These are phyloP conservation scores for Sanguinoderma infundibulare DNA, from an alignment of 1,284 basidiomycete species.

Conservation along the genomic window DNA sequence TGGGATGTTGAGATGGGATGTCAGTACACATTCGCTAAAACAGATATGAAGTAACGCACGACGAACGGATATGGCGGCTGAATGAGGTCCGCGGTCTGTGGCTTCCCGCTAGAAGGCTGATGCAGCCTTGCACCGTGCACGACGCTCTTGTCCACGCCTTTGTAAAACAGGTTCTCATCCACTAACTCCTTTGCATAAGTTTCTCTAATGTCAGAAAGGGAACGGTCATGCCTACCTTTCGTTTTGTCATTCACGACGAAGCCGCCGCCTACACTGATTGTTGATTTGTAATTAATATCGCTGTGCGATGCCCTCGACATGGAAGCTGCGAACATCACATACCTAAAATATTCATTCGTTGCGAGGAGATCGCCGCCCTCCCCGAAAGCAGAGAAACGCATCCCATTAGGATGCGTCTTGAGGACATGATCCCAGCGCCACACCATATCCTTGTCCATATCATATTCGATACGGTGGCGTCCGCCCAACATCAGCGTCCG, in stretches of 20 bases:
- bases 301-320: neutral
- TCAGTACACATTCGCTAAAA: neutral
- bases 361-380: constrained; percentile 85
- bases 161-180: constrained; percentile 96
- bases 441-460: constrained; percentile 89
- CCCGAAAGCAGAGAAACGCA: constrained; percentile 89
- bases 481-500: constrained; percentile 77
- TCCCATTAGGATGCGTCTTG: constrained; percentile 87
- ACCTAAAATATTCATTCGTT: constrained; percentile 93
- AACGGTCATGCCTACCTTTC: constrained; percentile 52
- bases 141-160: constrained; percentile 84
- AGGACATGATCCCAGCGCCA: constrained; percentile 89
- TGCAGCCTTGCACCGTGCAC: constrained; percentile 83
- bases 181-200: constrained; percentile 45
- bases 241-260: constrained; percentile 93
- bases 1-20: neutral
- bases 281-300: neutral
- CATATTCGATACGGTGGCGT: constrained; percentile 76
- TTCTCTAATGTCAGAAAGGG: neutral
- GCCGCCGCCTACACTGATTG: constrained; percentile 79
- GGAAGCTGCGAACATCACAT: neutral
- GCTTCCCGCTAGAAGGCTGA: constrained; percentile 44
- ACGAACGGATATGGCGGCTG: constrained; percentile 85
- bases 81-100: constrained; percentile 34
- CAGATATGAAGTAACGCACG: constrained; percentile 21